Evolutionary conservation across 106 monocot species (phyloP).

Genomic region (Vanilla planifolia): DNA sequence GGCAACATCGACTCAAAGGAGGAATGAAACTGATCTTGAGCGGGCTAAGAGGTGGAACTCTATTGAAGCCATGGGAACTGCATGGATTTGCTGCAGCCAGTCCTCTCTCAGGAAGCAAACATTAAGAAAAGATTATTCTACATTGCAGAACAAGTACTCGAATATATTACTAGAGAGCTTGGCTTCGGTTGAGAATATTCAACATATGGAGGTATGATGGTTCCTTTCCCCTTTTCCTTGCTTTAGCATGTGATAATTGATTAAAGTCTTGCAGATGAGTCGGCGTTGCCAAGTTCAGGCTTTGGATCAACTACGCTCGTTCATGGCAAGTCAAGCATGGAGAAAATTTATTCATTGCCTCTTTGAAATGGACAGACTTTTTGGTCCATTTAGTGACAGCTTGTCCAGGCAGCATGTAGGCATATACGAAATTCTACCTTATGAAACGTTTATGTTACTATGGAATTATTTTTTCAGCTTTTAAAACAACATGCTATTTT

Average conservation of each 20-base stretch:
- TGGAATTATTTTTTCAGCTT: neutral
- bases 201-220: constrained; percentile 64
- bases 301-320: constrained; percentile 38
- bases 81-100: constrained; percentile 88
- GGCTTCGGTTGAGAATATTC: constrained; percentile 86
- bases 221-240: neutral
- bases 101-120: constrained; percentile 54
- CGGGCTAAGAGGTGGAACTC: constrained; percentile 94
- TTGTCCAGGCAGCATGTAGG: constrained; percentile 56
- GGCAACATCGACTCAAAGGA: constrained; percentile 97
- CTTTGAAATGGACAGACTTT: constrained; percentile 67
- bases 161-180: constrained; percentile 81
- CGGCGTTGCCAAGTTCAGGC: constrained; percentile 63
- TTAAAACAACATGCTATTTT: too few species aligned
- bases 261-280: constrained; percentile 59
- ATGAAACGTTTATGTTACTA: neutral
- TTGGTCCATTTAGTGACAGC: constrained; percentile 52
- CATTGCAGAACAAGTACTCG: constrained; percentile 77
- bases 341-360: constrained; percentile 75
- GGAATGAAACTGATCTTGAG: constrained; percentile 59
- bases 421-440: neutral
- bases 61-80: constrained; percentile 83
- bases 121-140: constrained; percentile 73
- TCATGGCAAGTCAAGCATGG: constrained; percentile 64
- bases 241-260: neutral